Evolutionary conservation across 208 protist species (phyloP), one percentile per base, ranked within the genome.

Genomic region (Herpetomonas muscarum): DNA sequence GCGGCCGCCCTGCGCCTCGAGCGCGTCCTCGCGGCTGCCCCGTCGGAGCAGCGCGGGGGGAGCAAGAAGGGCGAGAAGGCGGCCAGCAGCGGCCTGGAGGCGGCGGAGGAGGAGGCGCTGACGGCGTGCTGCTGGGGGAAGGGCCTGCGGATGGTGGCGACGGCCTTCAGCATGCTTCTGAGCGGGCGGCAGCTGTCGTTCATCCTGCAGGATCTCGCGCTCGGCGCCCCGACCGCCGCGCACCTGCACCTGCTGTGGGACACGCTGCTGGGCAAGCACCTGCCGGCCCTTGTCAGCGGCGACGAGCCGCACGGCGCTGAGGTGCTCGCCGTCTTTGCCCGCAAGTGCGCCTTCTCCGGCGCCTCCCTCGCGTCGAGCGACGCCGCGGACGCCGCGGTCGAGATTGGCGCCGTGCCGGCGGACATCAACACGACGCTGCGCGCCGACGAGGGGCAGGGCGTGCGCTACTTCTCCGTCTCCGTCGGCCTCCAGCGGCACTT

Each of bases 171-270:
- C 26, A 74, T 82, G 10, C 65, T 61, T 6, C 26, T 83, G 6
- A 64, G 68, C 17, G 71, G 61, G 3, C 64, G 65, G 31, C 76
- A 79, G 30, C 44, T 61, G 30, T 64, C 57, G 25, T 92, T 83
- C 55, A 73, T 87, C 10, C 62, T 96, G 54, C 89, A 93, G 28
- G 86, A 92, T 54, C 64, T 96, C 10, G 80, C 76, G n/a, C 69
- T 88, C 29, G 92, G 81, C 68, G 74, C 84, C 10, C 85, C 85
- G 9, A 82, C 83, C 9, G 70, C 73, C 10, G 44, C 73, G 34
- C 81, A 91, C 45, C 74, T 96, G 25, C 55, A 67, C 46, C 64
- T 77, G 63, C 61, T 96, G 13, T 96, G 81, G 84, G 58, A 66
- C 22, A 54, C 67, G 24, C 32, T 87, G 21, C 30, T 96, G 22